Base-by-base conservation (phyloP, 371 early-diverging fungal species). In the Dichotomocladium elegans region DNA sequence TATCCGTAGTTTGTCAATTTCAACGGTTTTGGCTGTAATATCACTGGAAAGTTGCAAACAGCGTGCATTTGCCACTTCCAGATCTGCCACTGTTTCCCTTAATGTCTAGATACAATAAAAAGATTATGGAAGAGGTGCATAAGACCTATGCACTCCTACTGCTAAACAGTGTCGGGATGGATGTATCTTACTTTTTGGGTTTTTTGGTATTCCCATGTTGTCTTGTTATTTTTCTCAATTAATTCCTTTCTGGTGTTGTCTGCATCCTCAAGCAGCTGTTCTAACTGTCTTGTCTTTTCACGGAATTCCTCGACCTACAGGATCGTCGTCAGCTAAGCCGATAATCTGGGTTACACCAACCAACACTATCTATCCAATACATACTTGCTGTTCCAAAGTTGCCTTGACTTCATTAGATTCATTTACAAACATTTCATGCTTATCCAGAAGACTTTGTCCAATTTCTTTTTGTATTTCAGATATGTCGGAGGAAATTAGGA, bases 371-470 rank as follows among this genome's bases (percentile, higher is more conserved):
- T 43, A 19, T 22, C 34, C 12, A 24, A 14, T 21, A 11, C 26
- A 25, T 61, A 70, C 77, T 55, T 76, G 61, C 27, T 52, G 60
- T 44, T 58, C 66, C 59, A 63, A 68, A 51, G 12, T 51, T 25
- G n/a, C 40, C 31, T 60, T 66, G 12, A 58, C 30, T 29, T 66
- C 55, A 22, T 53, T 64, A 9, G 72, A 56, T 41, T 72, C 70
- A 10, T 48, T 28, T 1, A 68, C 63, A 48, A 52, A 63, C 11
- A 58, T 43, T 41, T 76, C 76, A 63, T 76, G 72, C 49, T 72
- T 72, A 17, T 70, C 54, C 27, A 76, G 50, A 25, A 76, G 47
- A 42, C 70, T 64, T 47, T 76, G 77, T 21, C 77, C 77, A 37
- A 76, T 76, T 50, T 70, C 77, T 57, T 51, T 34, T 52, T 24